Base-by-base conservation (phyloP, 768 basidiomycete genomes). In the Austroboletus eburneus region DNA sequence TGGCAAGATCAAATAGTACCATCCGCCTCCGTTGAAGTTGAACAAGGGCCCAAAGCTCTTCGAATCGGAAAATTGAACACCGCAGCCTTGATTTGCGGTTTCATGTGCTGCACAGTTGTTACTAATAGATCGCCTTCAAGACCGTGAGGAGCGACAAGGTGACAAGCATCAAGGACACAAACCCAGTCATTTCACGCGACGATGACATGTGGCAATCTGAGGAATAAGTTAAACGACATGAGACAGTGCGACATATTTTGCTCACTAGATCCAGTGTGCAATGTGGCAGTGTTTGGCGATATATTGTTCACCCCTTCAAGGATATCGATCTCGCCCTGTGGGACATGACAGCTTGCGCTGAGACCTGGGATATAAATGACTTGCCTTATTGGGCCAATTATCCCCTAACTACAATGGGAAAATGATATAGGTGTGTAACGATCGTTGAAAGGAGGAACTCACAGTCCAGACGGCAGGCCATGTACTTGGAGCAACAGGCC, bases 221-320 rank as follows among this genome's bases (percentile, higher is more conserved):
- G 13, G 27, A 12, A 12, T 38, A 20, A 13, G 21, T 50, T 41
- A 35, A 33, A 35, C 2, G 27, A 37, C 10, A 37, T 27, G 27
- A 21, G 5, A 20, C 30, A 4, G 20, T 7, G 34, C 0, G 33
- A 29, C 17, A 2, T 5, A 22, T 32, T 24, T 41, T n/a, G 39
- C 58, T 9, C 14, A 66, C 64, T 54, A 21, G 59, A 35, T 18
- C 52, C 45, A 3, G 66, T 68, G 27, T 68, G 66, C 24, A 68
- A 48, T 8, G 66, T 48, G 7, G 62, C 61, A 5, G 25, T 51
- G 49, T 77, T 78, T 20, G 59, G 57, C 4, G 50, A 43, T 41
- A 68, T 53, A 16, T 60, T 45, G 51, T 78, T 77, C 40, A 77
- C 73, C 5, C 72, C 70, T 51, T 79, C 77, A 34, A 77, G 58